Percentiles rank a stretch among this genome's conserved stretches.
Evolutionary conservation across 2,329 filamentous ascomycete species (phyloP).

Genomic region (Aspergillus bombycis): DNA sequence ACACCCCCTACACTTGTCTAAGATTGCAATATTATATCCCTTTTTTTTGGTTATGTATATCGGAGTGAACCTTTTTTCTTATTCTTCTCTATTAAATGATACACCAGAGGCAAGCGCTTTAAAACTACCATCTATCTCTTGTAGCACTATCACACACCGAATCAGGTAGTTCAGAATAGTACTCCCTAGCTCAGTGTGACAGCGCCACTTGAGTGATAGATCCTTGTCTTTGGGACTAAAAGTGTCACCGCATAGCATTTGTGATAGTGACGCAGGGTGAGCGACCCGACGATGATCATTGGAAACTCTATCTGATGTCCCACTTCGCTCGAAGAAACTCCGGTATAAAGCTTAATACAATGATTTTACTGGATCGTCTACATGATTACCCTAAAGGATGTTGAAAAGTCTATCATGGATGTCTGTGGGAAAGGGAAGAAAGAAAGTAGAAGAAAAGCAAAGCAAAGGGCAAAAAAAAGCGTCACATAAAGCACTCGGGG

Average conservation of each 20-base stretch:
- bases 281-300: neutral
- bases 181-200: neutral
- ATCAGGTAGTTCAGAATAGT: neutral
- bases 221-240: neutral
- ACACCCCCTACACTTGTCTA: too few species aligned
- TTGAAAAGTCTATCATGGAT: neutral
- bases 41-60: too few species aligned
- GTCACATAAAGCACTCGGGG: neutral
- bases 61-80: too few species aligned
- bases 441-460: too few species aligned
- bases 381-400: neutral
- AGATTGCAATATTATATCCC: too few species aligned
- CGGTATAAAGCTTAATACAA: neutral
- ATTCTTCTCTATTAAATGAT: too few species aligned
- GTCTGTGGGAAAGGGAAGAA: neutral
- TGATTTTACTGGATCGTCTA: neutral
- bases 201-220: neutral
- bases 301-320: slow-evolving; percentile 3
- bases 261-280: slow-evolving; percentile 3
- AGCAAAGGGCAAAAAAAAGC: neutral
- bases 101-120: too few species aligned
- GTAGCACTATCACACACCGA: neutral
- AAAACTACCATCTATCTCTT: too few species aligned
- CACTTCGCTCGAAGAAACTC: neutral
- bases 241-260: neutral